Base-by-base conservation (phyloP, 768 basidiomycete species). In the Pleurotus sapidus region DNA sequence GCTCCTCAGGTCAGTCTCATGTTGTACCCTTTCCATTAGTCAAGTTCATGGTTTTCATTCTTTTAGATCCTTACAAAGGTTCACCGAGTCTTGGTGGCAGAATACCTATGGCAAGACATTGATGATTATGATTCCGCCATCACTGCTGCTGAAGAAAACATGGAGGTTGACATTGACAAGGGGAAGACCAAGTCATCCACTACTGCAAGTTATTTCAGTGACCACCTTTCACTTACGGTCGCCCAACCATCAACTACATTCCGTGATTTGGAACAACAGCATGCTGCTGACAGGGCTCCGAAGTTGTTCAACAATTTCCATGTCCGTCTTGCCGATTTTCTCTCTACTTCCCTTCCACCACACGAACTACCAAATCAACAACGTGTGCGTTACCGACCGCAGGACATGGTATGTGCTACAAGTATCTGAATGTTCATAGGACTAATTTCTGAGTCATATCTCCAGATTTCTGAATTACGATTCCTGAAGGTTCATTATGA, bases 1-100 rank as follows among this genome's bases (percentile, higher is more conserved):
- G 70, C 64, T 0, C 34, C 40, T 0, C 74, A 75, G 67, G 74
- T 74, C 18, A 23, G 61, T 37, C 18, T n/a, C 24, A 6, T 27
- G 14, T 25, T 49, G 15, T 49, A 30, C 14, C 14, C 25, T 20
- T 18, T 47, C 5, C 6, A 14, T 47, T 47, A 14, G 20, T 20
- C 15, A 43, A n/a, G 42, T 47, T 47, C 18, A 47, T 23, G 14
- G 15, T 47, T 23, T 47, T 5, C 20, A 47, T 30, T 30, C 27
- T 47, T 12, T 17, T 23, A 47, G 46, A 47, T 47, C 15, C 20
- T 47, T 6, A 47, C 15, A 18, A 47, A 47, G 25, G 23, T 47
- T 11, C 46, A 47, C 46, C 46, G 11, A n/a, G 25, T 47, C 18
- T 25, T 47, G 18, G 46, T 47, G 14, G 15, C 46, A 17, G 46